Base-by-base conservation (phyloP, 352 stramenopile genomes). In the Phytophthora chlamydospora region DNA sequence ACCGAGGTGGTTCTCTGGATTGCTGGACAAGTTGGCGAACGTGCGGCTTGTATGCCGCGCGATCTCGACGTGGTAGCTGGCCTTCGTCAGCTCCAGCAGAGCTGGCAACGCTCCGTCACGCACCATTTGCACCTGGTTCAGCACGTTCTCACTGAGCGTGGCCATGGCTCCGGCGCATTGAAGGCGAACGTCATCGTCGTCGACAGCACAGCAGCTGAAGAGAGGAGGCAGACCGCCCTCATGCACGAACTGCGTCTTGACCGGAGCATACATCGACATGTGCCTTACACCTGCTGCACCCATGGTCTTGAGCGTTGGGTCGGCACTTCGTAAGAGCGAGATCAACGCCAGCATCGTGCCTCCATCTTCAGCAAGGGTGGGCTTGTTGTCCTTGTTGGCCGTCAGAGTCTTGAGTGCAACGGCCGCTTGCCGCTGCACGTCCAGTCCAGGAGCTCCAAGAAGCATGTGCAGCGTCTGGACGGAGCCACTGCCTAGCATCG, bases 1-100 rank as follows among this genome's bases (percentile, higher is more conserved):
- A 0, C 77, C 85, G 12, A 94, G 68, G 39, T 96, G 89, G 60
- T 98, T 98, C 50, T 98, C 93, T 1, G 90, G 76, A 44, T 98
- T 97, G 47, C 91, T 95, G 7, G 93, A 97, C 32, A 98, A 60
- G 39, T 95, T 95, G 6, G 89, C 91, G 56, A 98, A 97, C 29
- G 84, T 69, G 17, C 93, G 88, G 27, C 93, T 96, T 44, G 89
- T 91, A 65, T 98, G 83, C 11, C 90, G 76, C n/a, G 89, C 85
- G 16, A 97, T 93, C 51, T 93, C 81, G 6, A 64, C 38, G 64
- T 94, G 75, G 44, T 95, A 66, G 24, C 76, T 74, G 38, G 88
- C 83, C 27, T 74, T 73, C 16, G 69, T 75, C 13, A 96, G 83
- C 51, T 66, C 71, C n/a, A 92, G 64, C 12, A 97, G 84, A 33